Evolutionary conservation across 805 yeast species (phyloP).

Genomic region (Clavispora vitiphila): DNA sequence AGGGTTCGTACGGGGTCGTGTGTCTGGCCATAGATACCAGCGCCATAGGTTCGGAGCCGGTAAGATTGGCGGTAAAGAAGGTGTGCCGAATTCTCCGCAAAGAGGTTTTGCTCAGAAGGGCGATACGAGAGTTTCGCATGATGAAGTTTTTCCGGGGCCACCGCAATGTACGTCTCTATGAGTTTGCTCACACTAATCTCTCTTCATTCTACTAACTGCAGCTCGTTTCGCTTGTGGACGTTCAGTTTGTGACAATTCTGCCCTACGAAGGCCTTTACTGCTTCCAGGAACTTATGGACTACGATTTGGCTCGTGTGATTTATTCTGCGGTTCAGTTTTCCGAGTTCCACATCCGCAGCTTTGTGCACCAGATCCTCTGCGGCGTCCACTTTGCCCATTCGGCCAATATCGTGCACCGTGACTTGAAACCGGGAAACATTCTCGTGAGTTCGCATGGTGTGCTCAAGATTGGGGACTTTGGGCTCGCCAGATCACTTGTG

Average conservation of each 20-base stretch:
- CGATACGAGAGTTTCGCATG: conserved; percentile 75
- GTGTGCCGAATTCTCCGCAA: conserved; percentile 64
- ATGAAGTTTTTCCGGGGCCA: conserved; percentile 85
- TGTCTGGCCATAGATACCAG: conserved; percentile 64
- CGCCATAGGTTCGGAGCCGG: conserved; percentile 19
- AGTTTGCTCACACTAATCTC: not conserved
- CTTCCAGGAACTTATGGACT: conserved; percentile 79
- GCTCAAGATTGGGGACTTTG: conserved; percentile 89
- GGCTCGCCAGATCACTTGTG: conserved; percentile 76
- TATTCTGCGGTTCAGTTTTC: conserved; percentile 72
- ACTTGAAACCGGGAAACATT: conserved; percentile 87
- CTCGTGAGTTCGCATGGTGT: conserved; percentile 69
- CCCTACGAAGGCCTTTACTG: conserved; percentile 88
- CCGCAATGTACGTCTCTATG: conserved; percentile 46
- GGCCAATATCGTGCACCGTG: conserved; percentile 89
- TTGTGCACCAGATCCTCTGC: conserved; percentile 75
- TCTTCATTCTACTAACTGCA: conserved; percentile 17
- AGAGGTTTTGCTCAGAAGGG: conserved; percentile 68
- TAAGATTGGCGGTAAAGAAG: conserved; percentile 72
- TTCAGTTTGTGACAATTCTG: conserved; percentile 58
- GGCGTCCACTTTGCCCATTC: conserved; percentile 87
- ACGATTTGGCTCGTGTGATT: conserved; percentile 77
- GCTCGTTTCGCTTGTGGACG: conserved; percentile 68
- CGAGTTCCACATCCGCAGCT: conserved; percentile 75
- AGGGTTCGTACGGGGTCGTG: conserved; percentile 84